Percentiles rank a stretch among this genome's conserved stretches.
phyloP scores from a whole-genome alignment of 805 yeast species.

The Metschnikowia bowlesiae region DNA sequence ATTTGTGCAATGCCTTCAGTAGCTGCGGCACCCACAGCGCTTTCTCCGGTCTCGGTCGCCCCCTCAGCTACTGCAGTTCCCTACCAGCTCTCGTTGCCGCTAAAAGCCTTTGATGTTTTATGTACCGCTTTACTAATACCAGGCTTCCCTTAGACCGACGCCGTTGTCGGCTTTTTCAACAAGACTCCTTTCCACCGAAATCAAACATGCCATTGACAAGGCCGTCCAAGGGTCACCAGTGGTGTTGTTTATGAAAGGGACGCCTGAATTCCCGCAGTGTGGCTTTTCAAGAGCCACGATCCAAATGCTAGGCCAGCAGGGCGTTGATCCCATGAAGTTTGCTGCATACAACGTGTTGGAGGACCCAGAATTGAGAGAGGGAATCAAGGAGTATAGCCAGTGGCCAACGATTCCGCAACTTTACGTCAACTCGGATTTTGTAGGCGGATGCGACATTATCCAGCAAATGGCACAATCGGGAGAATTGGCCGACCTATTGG shows the following conservation, averaged over 20 bases:
- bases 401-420: constrained; percentile 99
- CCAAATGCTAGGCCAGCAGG: constrained; percentile 89
- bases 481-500: constrained; percentile 83
- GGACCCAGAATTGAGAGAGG: constrained; percentile 89
- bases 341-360: constrained; percentile 97
- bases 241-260: constrained; percentile 96
- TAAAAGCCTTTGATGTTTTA: not conserved
- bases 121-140: not conserved
- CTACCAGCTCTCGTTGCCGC: not conserved
- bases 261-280: constrained; percentile 96
- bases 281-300: constrained; percentile 96
- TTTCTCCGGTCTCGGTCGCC: not conserved
- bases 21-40: too few species aligned
- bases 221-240: constrained; percentile 91
- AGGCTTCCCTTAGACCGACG: not conserved
- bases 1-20: too few species aligned
- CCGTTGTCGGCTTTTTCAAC: not conserved
- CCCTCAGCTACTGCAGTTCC: not conserved
- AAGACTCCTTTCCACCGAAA: constrained; percentile 68
- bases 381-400: constrained; percentile 89
- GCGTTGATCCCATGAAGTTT: constrained; percentile 93
- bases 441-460: constrained; percentile 96
- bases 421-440: constrained; percentile 83
- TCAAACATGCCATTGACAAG: constrained; percentile 74
- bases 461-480: constrained; percentile 88